These are phyloP conservation scores for Starmerella khaoyaiensis DNA, from an alignment of 805 yeast species.

Conservation along the genomic window DNA sequence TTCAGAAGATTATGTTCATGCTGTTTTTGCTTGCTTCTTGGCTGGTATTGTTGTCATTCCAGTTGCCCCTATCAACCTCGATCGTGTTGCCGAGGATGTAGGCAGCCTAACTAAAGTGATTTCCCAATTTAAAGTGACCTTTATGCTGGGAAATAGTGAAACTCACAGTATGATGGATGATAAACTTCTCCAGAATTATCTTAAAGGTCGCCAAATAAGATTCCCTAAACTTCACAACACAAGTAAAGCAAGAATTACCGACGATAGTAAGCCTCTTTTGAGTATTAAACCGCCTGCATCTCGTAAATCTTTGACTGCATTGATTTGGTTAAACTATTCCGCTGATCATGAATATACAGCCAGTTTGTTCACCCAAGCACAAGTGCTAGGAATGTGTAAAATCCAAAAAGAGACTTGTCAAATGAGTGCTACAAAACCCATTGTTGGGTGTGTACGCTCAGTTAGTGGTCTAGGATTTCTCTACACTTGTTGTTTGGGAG, in stretches of 20 bases:
- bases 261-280: slow-evolving; percentile 21
- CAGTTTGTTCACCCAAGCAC: slow-evolving; percentile 41
- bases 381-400: slow-evolving; percentile 67
- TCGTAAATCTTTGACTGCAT: slow-evolving; percentile 25
- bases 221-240: slow-evolving; percentile 55
- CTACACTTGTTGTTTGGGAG: slow-evolving; percentile 72
- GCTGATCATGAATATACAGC: slow-evolving; percentile 59
- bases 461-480: slow-evolving; percentile 77
- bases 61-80: slow-evolving; percentile 53
- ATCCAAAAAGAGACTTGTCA: slow-evolving; percentile 87
- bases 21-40: slow-evolving; percentile 73
- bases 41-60: slow-evolving; percentile 74
- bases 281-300: slow-evolving; percentile 24
- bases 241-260: slow-evolving; percentile 37
- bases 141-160: slow-evolving; percentile 66
- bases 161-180: slow-evolving; percentile 55
- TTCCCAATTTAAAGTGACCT: slow-evolving; percentile 56
- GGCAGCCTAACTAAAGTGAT: slow-evolving; percentile 51
- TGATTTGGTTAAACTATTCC: slow-evolving; percentile 58
- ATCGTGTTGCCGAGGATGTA: slow-evolving; percentile 59
- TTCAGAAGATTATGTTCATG: slow-evolving; percentile 72
- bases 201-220: slow-evolving; percentile 35
- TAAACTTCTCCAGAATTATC: slow-evolving; percentile 47
- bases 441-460: slow-evolving; percentile 79
- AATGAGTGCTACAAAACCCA: slow-evolving; percentile 53